Evolutionary conservation across 2,329 filamentous ascomycete genomes (phyloP).

Genomic region (Ilyonectria robusta): DNA sequence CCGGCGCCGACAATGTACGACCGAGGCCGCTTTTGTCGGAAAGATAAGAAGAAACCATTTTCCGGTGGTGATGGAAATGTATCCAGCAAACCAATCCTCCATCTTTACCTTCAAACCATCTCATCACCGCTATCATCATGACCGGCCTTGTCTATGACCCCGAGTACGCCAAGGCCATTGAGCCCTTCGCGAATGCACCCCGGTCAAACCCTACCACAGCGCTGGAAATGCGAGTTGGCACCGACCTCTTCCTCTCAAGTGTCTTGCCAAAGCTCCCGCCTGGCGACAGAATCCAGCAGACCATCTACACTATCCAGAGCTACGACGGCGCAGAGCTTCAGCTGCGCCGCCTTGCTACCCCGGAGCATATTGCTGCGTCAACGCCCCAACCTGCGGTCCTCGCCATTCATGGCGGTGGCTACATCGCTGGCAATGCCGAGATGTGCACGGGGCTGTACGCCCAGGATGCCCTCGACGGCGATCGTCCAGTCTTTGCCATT

Average conservation of each 20-base stretch:
- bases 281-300: slow-evolving; percentile 24
- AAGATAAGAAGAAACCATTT: slow-evolving; percentile 17
- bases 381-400: slow-evolving; percentile 36
- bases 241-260: slow-evolving; percentile 22
- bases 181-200: slow-evolving; percentile 21
- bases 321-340: slow-evolving; percentile 32
- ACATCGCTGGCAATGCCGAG: slow-evolving; percentile 30
- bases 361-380: slow-evolving; percentile 14
- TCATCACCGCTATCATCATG: slow-evolving; percentile 12
- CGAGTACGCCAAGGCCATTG: slow-evolving; percentile 38
- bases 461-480: slow-evolving; percentile 9
- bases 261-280: slow-evolving; percentile 23
- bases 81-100: neutral
- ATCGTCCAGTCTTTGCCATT: slow-evolving; percentile 37
- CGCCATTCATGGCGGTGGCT: slow-evolving; percentile 37
- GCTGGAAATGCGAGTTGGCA: slow-evolving; percentile 29
- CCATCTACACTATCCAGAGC: slow-evolving; percentile 30
- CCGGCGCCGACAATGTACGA: neutral
- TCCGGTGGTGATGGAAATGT: neutral
- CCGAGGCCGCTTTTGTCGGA: neutral
- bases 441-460: slow-evolving; percentile 18
- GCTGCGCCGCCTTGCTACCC: slow-evolving; percentile 34
- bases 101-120: neutral
- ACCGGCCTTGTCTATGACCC: slow-evolving; percentile 35
- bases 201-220: slow-evolving; percentile 26